A percentile compares a stretch with the other conserved stretches of the same genome.
Conservation (phyloP, 305 asterid species). For the Caryopteris hybrid region DNA sequence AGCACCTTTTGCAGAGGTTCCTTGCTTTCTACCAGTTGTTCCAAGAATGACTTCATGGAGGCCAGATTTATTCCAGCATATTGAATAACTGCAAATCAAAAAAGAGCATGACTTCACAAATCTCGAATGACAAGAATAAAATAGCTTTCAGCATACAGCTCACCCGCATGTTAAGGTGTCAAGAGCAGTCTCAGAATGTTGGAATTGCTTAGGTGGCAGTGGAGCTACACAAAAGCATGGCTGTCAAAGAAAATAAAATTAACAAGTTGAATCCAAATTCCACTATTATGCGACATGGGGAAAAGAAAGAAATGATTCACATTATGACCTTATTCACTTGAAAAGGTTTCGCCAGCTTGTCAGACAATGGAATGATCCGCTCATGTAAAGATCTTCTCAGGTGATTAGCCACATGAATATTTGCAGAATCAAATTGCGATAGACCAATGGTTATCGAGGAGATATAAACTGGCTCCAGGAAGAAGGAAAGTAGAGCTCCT, state of each 20-base stretch:
- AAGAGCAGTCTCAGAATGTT: conserved; percentile 79
- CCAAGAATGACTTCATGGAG: conserved; percentile 93
- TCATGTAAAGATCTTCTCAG: conserved; percentile 53
- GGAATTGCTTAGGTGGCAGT: conserved; percentile 73
- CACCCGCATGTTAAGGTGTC: conserved; percentile 92
- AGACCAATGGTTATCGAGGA: conserved; percentile 68
- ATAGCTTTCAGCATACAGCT: conserved; percentile 8
- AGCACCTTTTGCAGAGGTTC: conserved; percentile 94
- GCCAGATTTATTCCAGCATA: conserved; percentile 78
- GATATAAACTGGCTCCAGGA: conserved; percentile 75
- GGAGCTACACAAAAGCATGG: conserved; percentile 62
- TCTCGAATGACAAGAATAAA: neutral
- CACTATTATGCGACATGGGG: neutral
- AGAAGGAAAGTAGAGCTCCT: conserved; percentile 85
- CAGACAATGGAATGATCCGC: conserved; percentile 54
- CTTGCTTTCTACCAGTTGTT: conserved; percentile 94
- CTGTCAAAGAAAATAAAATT: conserved; percentile 35
- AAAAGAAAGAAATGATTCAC: conserved; percentile 1
- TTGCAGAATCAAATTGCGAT: conserved; percentile 36
- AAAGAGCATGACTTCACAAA: conserved; percentile 7
- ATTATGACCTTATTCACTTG: conserved; percentile 60
- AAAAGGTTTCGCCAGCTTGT: conserved; percentile 55
- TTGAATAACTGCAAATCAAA: conserved; percentile 57
- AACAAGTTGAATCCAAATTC: conserved; percentile 1
- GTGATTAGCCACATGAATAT: conserved; percentile 24